phyloP scores from a whole-genome alignment of 2,329 filamentous ascomycete species.

The Setomelanomma holmii region DNA sequence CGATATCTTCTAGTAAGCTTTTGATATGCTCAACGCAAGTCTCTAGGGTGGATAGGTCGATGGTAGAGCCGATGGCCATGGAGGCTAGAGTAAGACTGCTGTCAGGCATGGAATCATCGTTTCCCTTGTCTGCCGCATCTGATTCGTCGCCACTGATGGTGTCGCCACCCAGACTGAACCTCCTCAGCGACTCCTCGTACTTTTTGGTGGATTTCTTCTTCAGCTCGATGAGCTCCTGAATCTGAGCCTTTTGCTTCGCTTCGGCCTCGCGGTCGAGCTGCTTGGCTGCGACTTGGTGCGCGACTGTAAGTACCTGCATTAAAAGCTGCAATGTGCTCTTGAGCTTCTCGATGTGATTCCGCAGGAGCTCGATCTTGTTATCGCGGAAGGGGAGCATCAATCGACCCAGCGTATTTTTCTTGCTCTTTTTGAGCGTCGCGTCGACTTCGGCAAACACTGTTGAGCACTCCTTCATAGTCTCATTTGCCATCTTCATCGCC shows the following conservation, averaged over 20 bases:
- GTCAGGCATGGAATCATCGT: not conserved
- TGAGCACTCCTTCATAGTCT: constrained; percentile 37
- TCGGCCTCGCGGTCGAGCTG: constrained; percentile 34
- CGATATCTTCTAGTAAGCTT: constrained; percentile 29
- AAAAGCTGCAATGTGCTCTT: constrained; percentile 40
- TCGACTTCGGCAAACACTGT: constrained; percentile 35
- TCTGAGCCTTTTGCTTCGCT: constrained; percentile 32
- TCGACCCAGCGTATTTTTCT: constrained; percentile 31
- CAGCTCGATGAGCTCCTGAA: constrained; percentile 28
- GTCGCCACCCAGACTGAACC: constrained; percentile 23
- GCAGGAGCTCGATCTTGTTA: constrained; percentile 36
- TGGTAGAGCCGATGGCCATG: constrained; percentile 23
- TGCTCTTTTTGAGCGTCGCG: constrained; percentile 31
- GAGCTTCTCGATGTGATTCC: constrained; percentile 38
- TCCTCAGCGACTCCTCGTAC: constrained; percentile 34
- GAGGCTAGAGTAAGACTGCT: constrained; percentile 9
- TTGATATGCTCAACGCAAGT: constrained; percentile 34
- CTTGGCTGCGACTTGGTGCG: constrained; percentile 33
- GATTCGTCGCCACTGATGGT: constrained; percentile 6
- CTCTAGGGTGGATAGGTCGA: constrained; percentile 26
- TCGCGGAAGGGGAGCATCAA: constrained; percentile 40
- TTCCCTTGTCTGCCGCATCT: not conserved
- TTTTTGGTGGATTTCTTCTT: constrained; percentile 31
- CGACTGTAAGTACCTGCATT: constrained; percentile 37
- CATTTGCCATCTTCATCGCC: constrained; percentile 34